phyloP scores from a whole-genome alignment of 441 rosid species.

The Adansonia gregorii region DNA sequence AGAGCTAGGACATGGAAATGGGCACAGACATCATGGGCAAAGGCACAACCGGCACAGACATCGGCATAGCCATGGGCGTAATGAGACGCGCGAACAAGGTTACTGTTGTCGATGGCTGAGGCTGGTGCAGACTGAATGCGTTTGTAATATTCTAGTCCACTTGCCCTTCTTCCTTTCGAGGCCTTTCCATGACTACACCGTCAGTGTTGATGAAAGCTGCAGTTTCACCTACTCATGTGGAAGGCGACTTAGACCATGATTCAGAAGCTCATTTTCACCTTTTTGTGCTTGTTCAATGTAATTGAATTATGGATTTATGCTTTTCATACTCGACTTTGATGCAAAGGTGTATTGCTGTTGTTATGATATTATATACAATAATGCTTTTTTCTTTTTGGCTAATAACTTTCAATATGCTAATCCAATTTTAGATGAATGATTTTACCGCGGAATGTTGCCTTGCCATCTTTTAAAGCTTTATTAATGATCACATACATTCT shows the following conservation, averaged over 20 bases:
- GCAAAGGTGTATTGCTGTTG: neutral
- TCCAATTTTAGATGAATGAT: too few species aligned
- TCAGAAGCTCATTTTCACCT: neutral
- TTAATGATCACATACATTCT: too few species aligned
- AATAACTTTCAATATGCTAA: neutral
- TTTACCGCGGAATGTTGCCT: too few species aligned
- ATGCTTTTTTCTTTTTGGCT: neutral
- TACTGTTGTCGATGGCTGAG: conserved; percentile 24
- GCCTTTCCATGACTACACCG: conserved; percentile 16
- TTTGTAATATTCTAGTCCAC: conserved; percentile 20
- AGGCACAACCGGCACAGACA: neutral
- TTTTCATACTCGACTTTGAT: neutral
- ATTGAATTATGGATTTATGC: neutral
- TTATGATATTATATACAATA: neutral
- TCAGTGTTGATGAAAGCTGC: conserved; percentile 18
- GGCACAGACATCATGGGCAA: neutral
- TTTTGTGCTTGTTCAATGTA: neutral
- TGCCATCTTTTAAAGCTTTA: too few species aligned
- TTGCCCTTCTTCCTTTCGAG: conserved; percentile 25
- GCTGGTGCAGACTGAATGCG: conserved; percentile 15
- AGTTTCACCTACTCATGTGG: neutral
- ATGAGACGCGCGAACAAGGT: neutral
- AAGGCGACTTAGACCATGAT: conserved; percentile 18
- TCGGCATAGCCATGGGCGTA: neutral
- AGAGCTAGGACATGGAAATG: neutral